phyloP scores from a whole-genome alignment of 441 rosid genomes.

The Brassica hybrid region DNA sequence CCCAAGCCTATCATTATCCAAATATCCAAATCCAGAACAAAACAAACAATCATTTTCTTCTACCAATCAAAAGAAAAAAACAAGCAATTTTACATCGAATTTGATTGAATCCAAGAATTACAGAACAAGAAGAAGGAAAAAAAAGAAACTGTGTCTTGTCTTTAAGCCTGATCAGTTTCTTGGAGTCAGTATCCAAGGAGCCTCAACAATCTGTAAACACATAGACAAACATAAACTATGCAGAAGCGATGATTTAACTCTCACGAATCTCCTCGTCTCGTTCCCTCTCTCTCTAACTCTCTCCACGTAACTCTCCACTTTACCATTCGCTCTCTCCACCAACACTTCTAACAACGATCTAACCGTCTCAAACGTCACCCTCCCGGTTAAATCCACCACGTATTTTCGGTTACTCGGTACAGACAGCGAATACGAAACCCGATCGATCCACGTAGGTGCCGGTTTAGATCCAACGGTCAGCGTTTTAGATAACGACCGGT shows the following conservation, averaged over 20 bases:
- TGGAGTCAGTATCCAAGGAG: slow-evolving; percentile 66
- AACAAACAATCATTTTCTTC: slow-evolving; percentile 27
- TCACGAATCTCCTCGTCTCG: slow-evolving; percentile 54
- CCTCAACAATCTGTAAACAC: slow-evolving; percentile 68
- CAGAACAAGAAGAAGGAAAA: background rate
- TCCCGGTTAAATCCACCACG: slow-evolving; percentile 74
- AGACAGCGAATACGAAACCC: slow-evolving; percentile 62
- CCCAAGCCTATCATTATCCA: slow-evolving; percentile 42
- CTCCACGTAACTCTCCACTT: slow-evolving; percentile 47
- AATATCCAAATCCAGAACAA: slow-evolving; percentile 31
- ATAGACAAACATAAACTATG: slow-evolving; percentile 61
- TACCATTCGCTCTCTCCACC: slow-evolving; percentile 54
- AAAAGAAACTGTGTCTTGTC: slow-evolving; percentile 11
- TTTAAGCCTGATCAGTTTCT: slow-evolving; percentile 40
- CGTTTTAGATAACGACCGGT: slow-evolving; percentile 18
- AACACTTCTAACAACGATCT: slow-evolving; percentile 65
- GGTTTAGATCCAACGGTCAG: slow-evolving; percentile 31
- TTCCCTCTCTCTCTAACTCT: slow-evolving; percentile 52
- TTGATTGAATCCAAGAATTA: slow-evolving; percentile 41
- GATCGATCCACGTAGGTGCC: slow-evolving; percentile 51
- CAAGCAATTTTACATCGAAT: slow-evolving; percentile 26
- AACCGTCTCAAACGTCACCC: slow-evolving; percentile 70
- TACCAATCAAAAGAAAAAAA: slow-evolving; percentile 14
- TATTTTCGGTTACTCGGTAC: slow-evolving; percentile 72
- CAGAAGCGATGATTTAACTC: slow-evolving; percentile 57